Percentiles rank a stretch among this genome's conserved stretches.
Conservation (phyloP, 306 rosid species). For the Vachellia collinsii region DNA sequence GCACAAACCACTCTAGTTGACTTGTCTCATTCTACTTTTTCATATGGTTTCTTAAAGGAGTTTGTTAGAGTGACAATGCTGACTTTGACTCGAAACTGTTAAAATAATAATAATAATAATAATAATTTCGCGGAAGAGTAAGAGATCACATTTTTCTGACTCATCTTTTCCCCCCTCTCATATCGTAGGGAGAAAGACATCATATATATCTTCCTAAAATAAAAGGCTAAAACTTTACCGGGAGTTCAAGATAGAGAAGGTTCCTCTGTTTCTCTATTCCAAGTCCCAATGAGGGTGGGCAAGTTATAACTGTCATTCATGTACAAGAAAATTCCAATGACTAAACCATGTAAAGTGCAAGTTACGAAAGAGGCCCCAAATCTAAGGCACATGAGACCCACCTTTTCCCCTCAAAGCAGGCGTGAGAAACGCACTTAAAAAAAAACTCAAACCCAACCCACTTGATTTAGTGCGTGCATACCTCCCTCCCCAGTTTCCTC, state of each 20-base stretch:
- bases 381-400: constrained; percentile 46
- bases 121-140: not conserved
- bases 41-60: constrained; percentile 14
- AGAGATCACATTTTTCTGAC: not conserved
- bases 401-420: constrained; percentile 17
- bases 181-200: not conserved
- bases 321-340: not conserved
- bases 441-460: constrained; percentile 31
- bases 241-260: constrained; percentile 35
- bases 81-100: constrained; percentile 23
- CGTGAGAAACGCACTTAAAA: not conserved
- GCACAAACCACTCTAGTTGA: constrained; percentile 35
- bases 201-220: not conserved
- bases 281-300: not conserved
- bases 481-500: constrained; percentile 39
- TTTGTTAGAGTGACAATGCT: constrained; percentile 24
- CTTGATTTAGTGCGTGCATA: constrained; percentile 56
- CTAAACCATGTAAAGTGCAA: not conserved
- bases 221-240: constrained; percentile 30
- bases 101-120: too few species aligned
- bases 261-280: not conserved
- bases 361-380: constrained; percentile 32
- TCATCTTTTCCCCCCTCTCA: not conserved
- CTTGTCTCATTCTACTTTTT: constrained; percentile 10
- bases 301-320: not conserved